Evolutionary conservation across 1,284 basidiomycete genomes (phyloP).

Genomic region (Ganoderma leucocontextum): DNA sequence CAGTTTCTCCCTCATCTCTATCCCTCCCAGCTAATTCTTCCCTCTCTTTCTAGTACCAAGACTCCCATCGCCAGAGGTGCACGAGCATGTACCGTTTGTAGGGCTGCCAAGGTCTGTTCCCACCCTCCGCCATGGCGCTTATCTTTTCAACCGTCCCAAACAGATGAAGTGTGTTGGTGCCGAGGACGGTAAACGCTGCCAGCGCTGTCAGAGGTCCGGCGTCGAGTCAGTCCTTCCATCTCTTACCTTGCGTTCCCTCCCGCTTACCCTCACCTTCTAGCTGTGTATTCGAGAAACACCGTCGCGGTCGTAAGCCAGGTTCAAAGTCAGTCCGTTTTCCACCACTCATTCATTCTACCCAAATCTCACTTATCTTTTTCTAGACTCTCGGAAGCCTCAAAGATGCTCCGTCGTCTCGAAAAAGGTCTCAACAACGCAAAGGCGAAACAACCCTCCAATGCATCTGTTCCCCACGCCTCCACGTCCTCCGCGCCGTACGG

Average conservation of each 20-base stretch:
- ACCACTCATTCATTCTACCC: constrained; percentile 14
- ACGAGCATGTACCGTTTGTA: constrained; percentile 82
- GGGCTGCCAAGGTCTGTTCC: constrained; percentile 74
- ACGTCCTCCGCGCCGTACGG: constrained; percentile 45
- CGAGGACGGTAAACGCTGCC: constrained; percentile 85
- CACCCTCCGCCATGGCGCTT: constrained; percentile 12
- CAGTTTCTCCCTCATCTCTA: constrained; percentile 8
- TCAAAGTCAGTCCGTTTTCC: constrained; percentile 68
- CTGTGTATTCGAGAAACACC: constrained; percentile 86
- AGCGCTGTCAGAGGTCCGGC: constrained; percentile 79
- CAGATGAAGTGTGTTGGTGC: constrained; percentile 91
- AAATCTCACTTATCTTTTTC: constrained; percentile 19
- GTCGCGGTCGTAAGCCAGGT: constrained; percentile 85
- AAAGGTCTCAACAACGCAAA: constrained; percentile 82
- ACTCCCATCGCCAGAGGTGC: constrained; percentile 74
- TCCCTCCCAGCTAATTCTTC: neutral
- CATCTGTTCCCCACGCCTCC: constrained; percentile 42
- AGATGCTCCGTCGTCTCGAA: constrained; percentile 85
- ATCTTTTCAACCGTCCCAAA: constrained; percentile 23
- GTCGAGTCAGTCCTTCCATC: constrained; percentile 60
- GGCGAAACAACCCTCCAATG: constrained; percentile 61
- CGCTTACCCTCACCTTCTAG: constrained; percentile 45
- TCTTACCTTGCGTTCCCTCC: constrained; percentile 13
- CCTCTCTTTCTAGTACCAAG: constrained; percentile 47
- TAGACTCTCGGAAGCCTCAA: constrained; percentile 85